Conservation (phyloP, 2,329 filamentous ascomycete species). For the Ophiobolus disseminans region DNA sequence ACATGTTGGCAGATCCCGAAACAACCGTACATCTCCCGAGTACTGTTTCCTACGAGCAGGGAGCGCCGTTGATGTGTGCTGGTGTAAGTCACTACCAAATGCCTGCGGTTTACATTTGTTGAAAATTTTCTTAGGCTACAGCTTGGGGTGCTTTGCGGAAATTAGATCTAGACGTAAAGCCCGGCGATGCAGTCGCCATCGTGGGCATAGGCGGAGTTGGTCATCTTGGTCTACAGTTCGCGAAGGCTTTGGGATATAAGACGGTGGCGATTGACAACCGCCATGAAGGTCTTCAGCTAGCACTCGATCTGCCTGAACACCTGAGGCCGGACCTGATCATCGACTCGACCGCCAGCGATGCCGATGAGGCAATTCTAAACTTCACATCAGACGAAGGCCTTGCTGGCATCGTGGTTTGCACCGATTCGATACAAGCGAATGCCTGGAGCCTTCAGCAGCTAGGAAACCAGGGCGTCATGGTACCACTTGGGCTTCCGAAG, state of each 20-base stretch:
- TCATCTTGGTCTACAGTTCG: conserved; percentile 79
- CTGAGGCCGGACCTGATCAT: conserved; percentile 29
- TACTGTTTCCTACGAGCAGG: conserved; percentile 31
- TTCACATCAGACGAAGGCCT: conserved; percentile 31
- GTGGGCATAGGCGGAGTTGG: conserved; percentile 84
- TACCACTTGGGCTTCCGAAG: conserved; percentile 32
- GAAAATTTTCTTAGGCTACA: conserved; percentile 25
- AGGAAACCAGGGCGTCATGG: conserved; percentile 30
- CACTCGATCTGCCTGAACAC: conserved; percentile 20
- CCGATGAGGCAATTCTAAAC: conserved; percentile 19
- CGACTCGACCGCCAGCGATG: conserved; percentile 18
- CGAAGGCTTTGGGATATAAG: conserved; percentile 33
- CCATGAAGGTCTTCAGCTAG: conserved; percentile 27
- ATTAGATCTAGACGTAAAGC: conserved; percentile 46
- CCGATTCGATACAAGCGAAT: conserved; percentile 31
- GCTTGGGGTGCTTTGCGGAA: conserved; percentile 34
- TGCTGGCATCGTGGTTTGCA: conserved; percentile 35
- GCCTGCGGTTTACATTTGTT: background rate
- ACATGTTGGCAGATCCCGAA: conserved; percentile 41
- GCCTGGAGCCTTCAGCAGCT: conserved; percentile 33
- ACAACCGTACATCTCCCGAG: conserved; percentile 35
- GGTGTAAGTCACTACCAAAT: conserved; percentile 30
- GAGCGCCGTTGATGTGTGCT: conserved; percentile 47
- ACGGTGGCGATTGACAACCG: conserved; percentile 36
- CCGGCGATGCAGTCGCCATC: conserved; percentile 78